Base-by-base conservation (phyloP, 352 stramenopile species). In the Phytophthora foliorum region DNA sequence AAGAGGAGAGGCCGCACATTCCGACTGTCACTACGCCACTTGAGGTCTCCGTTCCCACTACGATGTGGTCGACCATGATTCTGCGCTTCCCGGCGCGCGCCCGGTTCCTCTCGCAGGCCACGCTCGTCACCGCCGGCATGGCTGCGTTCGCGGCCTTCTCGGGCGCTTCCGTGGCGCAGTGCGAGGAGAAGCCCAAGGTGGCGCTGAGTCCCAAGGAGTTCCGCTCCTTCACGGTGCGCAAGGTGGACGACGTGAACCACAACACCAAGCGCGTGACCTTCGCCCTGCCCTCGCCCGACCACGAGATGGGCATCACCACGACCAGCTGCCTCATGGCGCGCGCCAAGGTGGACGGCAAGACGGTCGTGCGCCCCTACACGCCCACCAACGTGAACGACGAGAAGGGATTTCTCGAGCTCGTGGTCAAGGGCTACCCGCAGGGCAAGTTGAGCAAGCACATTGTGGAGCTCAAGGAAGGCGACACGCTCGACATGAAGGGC, bases 401-500 rank as follows among this genome's bases (percentile, higher is more conserved):
- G 73, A 89, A 82, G 50, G 93, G 91, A 29, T 89, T 91, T 59
- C 46, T 97, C 21, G 86, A 96, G 58, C 79, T 98, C 36, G 84
- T 97, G 38, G 88, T 98, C 69, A 98, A 98, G 75, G 81, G 82
- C 16, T 98, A 98, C 73, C 77, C 88, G 11, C 80, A 84, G 34
- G 93, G 92, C 4, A 72, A 87, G 41, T 67, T 98, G 52, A 97
- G 87, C 67, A 92, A 92, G 70, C 86, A 98, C 78, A 88, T 98
- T 11, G 79, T 91, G 52, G 58, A 81, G 34, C 81, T 98, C 21
- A 85, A 97, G 57, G 75, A 84, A 22, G 93, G 93, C 8, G 93
- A 97, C 68, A 62, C 71, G 49, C 77, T 98, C 10, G 88, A 97
- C 60, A 94, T 98, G 82, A 97, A 97, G 73, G 93, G 93, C 1